Base-by-base conservation (phyloP, 164 flowering plant genomes). In the Tetrastigma voinierianum region DNA sequence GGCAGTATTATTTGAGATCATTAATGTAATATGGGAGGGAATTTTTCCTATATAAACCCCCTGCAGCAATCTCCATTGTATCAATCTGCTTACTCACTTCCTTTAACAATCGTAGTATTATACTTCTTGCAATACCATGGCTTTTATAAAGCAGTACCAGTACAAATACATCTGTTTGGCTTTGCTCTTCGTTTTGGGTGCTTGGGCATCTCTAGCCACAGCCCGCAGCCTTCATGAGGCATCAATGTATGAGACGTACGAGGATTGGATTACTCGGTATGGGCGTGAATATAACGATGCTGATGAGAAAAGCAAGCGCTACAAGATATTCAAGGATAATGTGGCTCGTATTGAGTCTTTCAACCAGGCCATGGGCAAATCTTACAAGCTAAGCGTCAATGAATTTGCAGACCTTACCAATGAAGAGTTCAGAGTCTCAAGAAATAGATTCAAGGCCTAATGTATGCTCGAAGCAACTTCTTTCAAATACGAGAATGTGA, bases 231-330 rank as follows among this genome's bases (percentile, higher is more conserved):
- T 63, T 13, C 47, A 45, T 16, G 23, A 66, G 17, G 16, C 19
- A 57, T 15, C 21, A 16, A 32, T 57, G 69, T 55, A 67, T 57
- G 58, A 46, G 55, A n/a, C 58, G 19, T 20, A n/a, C n/a, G n/a
- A n/a, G 47, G 40, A 25, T 25, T 25, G 89, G 89, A 83, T 81
- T n/a, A n/a, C 55, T 18, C 61, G n/a, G n/a, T n/a, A 75, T 62
- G 77, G 77, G 24, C 74, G 77, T 0, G 66, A 43, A 1, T 87
- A 83, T 62, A 51, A 40, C 16, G 74, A 81, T 61, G 15, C 17
- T 1, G 68, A 23, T 6, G 89, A 85, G 70, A 80, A 79, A 64
- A 79, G 68, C 4, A 68, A 0, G 46, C 80, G 83, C 2, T 76
- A 67, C 19, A 23, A 59, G 43, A 52, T 59, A 48, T 70, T 70